phyloP scores from a whole-genome alignment of 768 basidiomycete species.

The Sistotremastrum niveocremeum region DNA sequence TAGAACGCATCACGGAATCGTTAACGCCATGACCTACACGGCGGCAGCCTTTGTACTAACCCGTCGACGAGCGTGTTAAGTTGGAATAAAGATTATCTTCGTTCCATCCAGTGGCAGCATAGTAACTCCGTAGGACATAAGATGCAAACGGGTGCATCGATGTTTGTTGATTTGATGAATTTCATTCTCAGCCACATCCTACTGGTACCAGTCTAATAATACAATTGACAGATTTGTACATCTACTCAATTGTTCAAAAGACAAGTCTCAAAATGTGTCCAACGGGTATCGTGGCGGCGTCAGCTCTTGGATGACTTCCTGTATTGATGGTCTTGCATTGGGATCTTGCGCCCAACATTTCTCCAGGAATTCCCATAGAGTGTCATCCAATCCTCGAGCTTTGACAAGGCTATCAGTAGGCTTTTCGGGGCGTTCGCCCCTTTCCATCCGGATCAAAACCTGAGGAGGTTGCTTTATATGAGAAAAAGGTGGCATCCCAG shows the following conservation, averaged over 20 bases:
- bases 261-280: too few species aligned
- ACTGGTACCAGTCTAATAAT: too few species aligned
- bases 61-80: conserved; percentile 77
- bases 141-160: conserved; percentile 77
- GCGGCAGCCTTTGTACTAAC: conserved; percentile 26
- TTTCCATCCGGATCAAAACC: conserved; percentile 31
- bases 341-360: conserved; percentile 29
- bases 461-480: conserved; percentile 37
- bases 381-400: conserved; percentile 31
- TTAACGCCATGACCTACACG: neutral
- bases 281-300: too few species aligned
- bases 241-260: too few species aligned
- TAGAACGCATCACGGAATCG: conserved; percentile 18
- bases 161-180: neutral
- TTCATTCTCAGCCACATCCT: too few species aligned
- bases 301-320: conserved; percentile 13
- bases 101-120: conserved; percentile 90
- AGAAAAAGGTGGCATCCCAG: conserved; percentile 39
- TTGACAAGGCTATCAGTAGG: conserved; percentile 22
- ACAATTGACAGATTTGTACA: too few species aligned
- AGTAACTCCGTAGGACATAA: conserved; percentile 81
- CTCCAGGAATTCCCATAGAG: conserved; percentile 30
- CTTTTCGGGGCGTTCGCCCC: conserved; percentile 29
- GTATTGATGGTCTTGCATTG: conserved; percentile 27
- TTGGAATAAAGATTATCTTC: conserved; percentile 91